Evolutionary conservation across 768 basidiomycete genomes (phyloP), one percentile per base, ranked within the genome.

Genomic region (Hericium alpestre): DNA sequence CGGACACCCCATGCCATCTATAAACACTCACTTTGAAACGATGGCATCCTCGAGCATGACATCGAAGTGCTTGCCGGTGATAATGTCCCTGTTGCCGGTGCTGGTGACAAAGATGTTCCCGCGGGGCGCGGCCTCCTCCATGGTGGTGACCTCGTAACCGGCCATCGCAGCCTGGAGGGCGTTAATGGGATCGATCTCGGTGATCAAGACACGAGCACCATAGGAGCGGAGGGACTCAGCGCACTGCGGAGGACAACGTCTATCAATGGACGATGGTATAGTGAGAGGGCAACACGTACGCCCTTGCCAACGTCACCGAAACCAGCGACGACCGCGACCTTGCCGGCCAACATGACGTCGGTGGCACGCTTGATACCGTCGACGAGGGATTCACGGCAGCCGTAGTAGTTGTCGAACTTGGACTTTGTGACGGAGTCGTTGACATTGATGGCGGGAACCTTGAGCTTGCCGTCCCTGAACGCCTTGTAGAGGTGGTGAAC

Each of bases 281-380:
- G 43, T 16, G 13, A 22, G 13, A 16, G 41, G 37, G 40, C 16
- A 20, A 6, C 56, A 23, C 22, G 65, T 75, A 96, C 93, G 57
- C 96, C 96, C 74, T 99, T 99, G 65, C 96, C 96, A 64, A 99
- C 96, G 69, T 99, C 96, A 75, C 96, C 96, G 72, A 86, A 99
- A 57, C 96, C 96, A 63, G 96, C 96, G 64, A 99, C 96, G 63
- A 98, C 91, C 54, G 93, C 94, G 63, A 99, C 94, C 77, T 99
- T 99, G 54, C 95, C 96, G 63, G 96, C 96, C 71, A 99, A 85
- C 96, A 99, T 99, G 71, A 99, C 92, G 72, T 99, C 96, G 62
- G 96, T 99, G 58, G 96, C 96, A 68, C 96, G 93, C 83, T 99
- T 99, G 78, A 99, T 97, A 65, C 96, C 96, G 71, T 99, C 96